phyloP scores from a whole-genome alignment of 805 yeast species.

The Vanderwaltozyma polyspora region DNA sequence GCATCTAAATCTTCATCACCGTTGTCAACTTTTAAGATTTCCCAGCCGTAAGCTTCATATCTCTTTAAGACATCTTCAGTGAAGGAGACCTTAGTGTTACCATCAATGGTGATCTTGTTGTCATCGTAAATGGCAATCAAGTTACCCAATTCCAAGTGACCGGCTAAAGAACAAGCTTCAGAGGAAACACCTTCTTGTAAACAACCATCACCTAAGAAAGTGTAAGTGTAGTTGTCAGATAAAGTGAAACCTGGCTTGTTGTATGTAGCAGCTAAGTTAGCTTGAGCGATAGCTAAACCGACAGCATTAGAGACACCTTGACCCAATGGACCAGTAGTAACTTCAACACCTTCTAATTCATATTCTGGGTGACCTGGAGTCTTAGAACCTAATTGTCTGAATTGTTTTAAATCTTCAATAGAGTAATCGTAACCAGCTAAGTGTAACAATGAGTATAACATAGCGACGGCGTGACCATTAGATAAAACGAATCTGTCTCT shows the following conservation, averaged over 20 bases:
- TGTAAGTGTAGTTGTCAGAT: constrained; percentile 66
- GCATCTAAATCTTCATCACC: constrained; percentile 73
- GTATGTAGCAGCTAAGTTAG: constrained; percentile 82
- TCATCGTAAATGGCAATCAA: constrained; percentile 93
- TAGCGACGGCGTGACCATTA: constrained; percentile 93
- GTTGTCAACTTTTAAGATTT: constrained; percentile 60
- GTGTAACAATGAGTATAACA: constrained; percentile 75
- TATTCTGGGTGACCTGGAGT: constrained; percentile 98
- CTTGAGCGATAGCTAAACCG: constrained; percentile 92
- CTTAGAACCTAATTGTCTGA: constrained; percentile 82
- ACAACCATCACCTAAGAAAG: constrained; percentile 93
- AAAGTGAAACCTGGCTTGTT: constrained; percentile 74
- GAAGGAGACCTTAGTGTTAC: constrained; percentile 79
- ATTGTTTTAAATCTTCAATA: constrained; percentile 76
- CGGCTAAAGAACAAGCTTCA: constrained; percentile 91
- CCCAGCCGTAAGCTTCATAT: constrained; percentile 92
- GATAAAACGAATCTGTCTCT: constrained; percentile 92
- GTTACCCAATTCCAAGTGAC: constrained; percentile 88
- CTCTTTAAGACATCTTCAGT: constrained; percentile 83
- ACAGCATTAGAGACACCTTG: constrained; percentile 96
- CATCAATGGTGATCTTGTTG: constrained; percentile 94
- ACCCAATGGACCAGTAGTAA: constrained; percentile 97
- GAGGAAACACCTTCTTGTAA: constrained; percentile 95
- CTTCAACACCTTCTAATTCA: constrained; percentile 87
- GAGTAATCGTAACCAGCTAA: constrained; percentile 73